Conservation (phyloP, 495 filamentous ascomycete genomes). For the Talaromyces nanjingensis region DNA sequence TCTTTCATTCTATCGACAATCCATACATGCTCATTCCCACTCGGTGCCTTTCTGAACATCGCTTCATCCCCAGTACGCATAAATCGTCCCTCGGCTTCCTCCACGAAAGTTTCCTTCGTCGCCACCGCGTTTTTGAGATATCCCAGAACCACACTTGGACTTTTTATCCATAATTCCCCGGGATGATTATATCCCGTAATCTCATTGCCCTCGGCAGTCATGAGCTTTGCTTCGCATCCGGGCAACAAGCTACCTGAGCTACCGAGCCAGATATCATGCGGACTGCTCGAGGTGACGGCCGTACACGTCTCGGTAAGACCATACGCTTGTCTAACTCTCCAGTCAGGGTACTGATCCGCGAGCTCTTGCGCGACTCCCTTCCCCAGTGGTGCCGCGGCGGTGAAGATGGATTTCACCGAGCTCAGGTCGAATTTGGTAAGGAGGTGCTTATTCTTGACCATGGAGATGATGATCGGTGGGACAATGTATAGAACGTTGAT, state of each 20-base stretch:
- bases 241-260: constrained; percentile 68
- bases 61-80: constrained; percentile 72
- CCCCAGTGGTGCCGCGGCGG: constrained; percentile 77
- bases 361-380: constrained; percentile 67
- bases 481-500: constrained; percentile 65
- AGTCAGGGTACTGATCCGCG: constrained; percentile 54
- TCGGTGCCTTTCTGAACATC: constrained; percentile 45
- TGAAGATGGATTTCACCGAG: constrained; percentile 62
- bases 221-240: constrained; percentile 49
- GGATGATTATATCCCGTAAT: constrained; percentile 68
- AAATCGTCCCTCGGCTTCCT: constrained; percentile 50
- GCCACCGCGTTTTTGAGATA: constrained; percentile 83
- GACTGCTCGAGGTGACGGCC: constrained; percentile 58
- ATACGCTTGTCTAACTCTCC: constrained; percentile 71
- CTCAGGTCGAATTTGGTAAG: constrained; percentile 69
- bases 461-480: constrained; percentile 78
- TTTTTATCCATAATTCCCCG: constrained; percentile 72
- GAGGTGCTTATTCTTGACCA: constrained; percentile 58
- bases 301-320: constrained; percentile 82
- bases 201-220: constrained; percentile 73
- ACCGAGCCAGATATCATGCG: constrained; percentile 63
- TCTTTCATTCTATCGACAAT: constrained; percentile 80
- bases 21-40: constrained; percentile 61
- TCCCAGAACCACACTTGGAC: constrained; percentile 69
- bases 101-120: constrained; percentile 68